Conservation (phyloP, 1,284 basidiomycete genomes). For the Vanrija sp. region DNA sequence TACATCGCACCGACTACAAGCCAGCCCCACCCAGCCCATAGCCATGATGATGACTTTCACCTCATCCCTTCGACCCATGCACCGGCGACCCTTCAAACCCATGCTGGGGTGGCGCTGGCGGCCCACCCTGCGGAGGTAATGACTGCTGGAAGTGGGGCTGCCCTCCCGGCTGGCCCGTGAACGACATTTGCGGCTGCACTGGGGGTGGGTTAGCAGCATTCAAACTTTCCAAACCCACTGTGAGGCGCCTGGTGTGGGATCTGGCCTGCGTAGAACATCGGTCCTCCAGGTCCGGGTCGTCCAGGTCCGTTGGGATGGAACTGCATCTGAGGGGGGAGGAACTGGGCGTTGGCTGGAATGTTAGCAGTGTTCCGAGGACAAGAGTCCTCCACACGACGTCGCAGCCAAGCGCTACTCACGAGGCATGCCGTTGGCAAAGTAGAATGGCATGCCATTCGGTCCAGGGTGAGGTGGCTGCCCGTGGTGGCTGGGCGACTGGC, state of each 20-base stretch:
- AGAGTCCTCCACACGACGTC: too few relatives aligned
- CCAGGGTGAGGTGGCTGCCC: slow-evolving; percentile 25
- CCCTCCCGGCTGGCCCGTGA: slow-evolving; percentile 15
- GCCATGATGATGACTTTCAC: neutral
- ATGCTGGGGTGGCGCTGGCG: neutral
- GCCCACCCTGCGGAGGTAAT: slow-evolving; percentile 8
- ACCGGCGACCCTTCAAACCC: slow-evolving; percentile 8
- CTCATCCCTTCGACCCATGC: neutral
- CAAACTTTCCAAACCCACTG: slow-evolving; percentile 21
- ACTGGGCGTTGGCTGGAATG: slow-evolving; percentile 29
- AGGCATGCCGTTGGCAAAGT: slow-evolving; percentile 28
- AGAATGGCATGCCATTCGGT: slow-evolving; percentile 32
- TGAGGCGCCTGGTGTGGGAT: slow-evolving; percentile 41
- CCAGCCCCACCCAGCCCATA: neutral
- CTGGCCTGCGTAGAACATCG: slow-evolving; percentile 25
- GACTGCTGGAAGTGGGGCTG: slow-evolving; percentile 23
- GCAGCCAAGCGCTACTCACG: slow-evolving; percentile 16
- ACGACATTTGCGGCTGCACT: slow-evolving; percentile 20
- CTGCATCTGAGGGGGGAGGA: slow-evolving; percentile 40
- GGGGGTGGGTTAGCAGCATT: neutral
- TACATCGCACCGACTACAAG: too few relatives aligned
- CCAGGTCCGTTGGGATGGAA: slow-evolving; percentile 26
- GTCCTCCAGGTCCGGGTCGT: slow-evolving; percentile 12
- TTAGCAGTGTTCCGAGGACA: neutral
- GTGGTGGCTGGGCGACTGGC: slow-evolving; percentile 24